A percentile compares a stretch with the other conserved stretches of the same genome.
Evolutionary conservation across 2,329 filamentous ascomycete genomes (phyloP).

Genomic region (Lachnum nothofagi): DNA sequence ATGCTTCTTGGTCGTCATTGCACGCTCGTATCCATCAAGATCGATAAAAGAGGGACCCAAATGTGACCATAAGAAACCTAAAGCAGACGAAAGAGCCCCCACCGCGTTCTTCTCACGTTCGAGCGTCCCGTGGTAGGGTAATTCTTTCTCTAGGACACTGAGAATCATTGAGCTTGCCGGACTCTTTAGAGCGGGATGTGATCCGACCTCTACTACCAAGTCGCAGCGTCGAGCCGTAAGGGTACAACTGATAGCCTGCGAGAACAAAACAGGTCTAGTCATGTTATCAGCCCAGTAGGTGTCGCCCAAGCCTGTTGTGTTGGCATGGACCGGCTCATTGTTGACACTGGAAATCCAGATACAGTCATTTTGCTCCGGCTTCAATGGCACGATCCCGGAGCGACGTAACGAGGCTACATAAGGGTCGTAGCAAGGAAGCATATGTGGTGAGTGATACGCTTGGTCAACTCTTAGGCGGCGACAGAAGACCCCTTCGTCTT

Average conservation of each 20-base stretch:
- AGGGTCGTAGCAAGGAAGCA: conserved; percentile 2
- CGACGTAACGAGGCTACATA: conserved; percentile 6
- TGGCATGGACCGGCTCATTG: background rate
- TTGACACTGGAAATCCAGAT: conserved; percentile 30
- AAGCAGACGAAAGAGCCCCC: background rate
- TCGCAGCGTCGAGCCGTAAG: background rate
- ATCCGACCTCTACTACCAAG: conserved; percentile 7
- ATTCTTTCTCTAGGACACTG: background rate
- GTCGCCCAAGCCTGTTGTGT: conserved; percentile 18
- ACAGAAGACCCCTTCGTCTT: conserved; percentile 17
- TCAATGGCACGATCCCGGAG: conserved; percentile 6
- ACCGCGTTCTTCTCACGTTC: conserved; percentile 3
- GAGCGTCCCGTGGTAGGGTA: background rate
- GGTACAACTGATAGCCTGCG: background rate
- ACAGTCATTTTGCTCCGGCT: conserved; percentile 14
- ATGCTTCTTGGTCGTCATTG: background rate
- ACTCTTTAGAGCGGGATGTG: conserved; percentile 5
- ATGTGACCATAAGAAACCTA: background rate
- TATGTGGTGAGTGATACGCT: conserved; percentile 27
- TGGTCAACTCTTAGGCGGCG: conserved; percentile 14
- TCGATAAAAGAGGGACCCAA: background rate
- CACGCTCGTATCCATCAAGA: background rate
- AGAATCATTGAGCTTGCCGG: conserved; percentile 2
- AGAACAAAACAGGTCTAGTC: conserved; percentile 39
- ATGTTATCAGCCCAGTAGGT: conserved; percentile 44